These are phyloP conservation scores for Biscogniauxia marginata DNA, from an alignment of 2,329 filamentous ascomycete species.

Conservation along the genomic window DNA sequence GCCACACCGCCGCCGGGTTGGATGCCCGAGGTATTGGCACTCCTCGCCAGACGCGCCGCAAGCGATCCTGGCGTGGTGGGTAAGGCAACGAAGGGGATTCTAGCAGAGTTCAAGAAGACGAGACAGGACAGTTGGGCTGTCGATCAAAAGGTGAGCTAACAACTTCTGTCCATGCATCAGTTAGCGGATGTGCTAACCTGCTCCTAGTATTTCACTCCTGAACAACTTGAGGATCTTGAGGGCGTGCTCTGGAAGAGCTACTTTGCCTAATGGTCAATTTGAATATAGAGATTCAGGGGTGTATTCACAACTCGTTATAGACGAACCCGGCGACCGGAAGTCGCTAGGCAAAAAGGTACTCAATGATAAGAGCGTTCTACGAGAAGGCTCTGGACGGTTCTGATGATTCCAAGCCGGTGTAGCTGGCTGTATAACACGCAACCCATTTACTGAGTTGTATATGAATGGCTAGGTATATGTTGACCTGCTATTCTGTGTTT, in stretches of 20 bases:
- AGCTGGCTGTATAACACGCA: not conserved
- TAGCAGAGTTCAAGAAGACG: slow-evolving; percentile 99
- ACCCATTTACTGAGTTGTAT: not conserved
- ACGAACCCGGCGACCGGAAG: not conserved
- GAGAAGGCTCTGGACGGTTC: not conserved
- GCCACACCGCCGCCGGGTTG: slow-evolving; percentile 86
- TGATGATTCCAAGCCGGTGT: not conserved
- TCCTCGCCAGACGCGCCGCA: slow-evolving; percentile 79
- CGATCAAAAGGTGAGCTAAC: slow-evolving; percentile 80
- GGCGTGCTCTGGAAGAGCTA: slow-evolving; percentile 99
- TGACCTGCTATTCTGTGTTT: not conserved
- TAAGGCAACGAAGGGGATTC: slow-evolving; percentile 88
- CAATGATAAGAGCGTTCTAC: not conserved
- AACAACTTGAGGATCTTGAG: slow-evolving; percentile 92
- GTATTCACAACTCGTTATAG: not conserved
- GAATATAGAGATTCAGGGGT: not conserved
- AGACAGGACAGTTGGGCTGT: slow-evolving; percentile 98
- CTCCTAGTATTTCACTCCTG: slow-evolving; percentile 73
- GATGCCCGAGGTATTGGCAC: slow-evolving; percentile 91
- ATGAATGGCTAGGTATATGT: not conserved
- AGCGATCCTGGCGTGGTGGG: slow-evolving; percentile 89
- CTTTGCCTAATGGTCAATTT: slow-evolving; percentile 65
- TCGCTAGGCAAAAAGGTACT: not conserved
- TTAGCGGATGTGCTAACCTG: slow-evolving; percentile 27
- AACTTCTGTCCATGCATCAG: not conserved